Conservation (phyloP, 371 early-diverging fungal genomes). For the Mycotypha africana region DNA sequence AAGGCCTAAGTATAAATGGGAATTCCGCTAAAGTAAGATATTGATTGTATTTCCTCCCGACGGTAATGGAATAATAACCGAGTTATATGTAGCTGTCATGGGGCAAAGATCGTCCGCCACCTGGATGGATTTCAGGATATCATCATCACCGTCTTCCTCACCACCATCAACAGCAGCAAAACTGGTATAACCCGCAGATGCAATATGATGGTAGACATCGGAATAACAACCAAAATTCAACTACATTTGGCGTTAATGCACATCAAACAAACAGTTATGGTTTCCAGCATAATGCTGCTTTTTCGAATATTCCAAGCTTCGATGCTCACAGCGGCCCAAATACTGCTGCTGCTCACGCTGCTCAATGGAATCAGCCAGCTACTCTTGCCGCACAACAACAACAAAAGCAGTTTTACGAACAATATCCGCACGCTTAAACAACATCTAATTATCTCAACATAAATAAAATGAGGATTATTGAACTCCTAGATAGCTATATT, state of each 20-base stretch:
- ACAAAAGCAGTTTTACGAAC: slow-evolving; percentile 16
- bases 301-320: slow-evolving; percentile 10
- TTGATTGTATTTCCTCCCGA: no score
- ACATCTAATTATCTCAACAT: slow-evolving; percentile 8
- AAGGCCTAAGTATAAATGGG: slow-evolving; percentile 69
- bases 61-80: background rate
- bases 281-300: slow-evolving; percentile 7
- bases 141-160: slow-evolving; percentile 19
- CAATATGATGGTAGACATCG: slow-evolving; percentile 6
- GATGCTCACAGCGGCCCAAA: slow-evolving; percentile 14
- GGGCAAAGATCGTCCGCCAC: slow-evolving; percentile 75
- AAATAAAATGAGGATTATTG: no score
- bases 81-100: slow-evolving; percentile 57
- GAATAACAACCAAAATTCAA: slow-evolving; percentile 7
- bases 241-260: slow-evolving; percentile 10
- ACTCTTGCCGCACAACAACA: slow-evolving; percentile 14
- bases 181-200: slow-evolving; percentile 13
- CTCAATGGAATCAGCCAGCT: slow-evolving; percentile 21
- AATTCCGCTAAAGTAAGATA: slow-evolving; percentile 55
- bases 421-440: slow-evolving; percentile 13
- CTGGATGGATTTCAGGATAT: no score
- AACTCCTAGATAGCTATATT: no score
- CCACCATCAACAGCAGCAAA: slow-evolving; percentile 13
- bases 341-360: slow-evolving; percentile 13
- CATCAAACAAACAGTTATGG: slow-evolving; percentile 18